These are phyloP conservation scores for Blumeriella jaapii DNA, from an alignment of 2,329 filamentous ascomycete genomes.

Conservation along the genomic window DNA sequence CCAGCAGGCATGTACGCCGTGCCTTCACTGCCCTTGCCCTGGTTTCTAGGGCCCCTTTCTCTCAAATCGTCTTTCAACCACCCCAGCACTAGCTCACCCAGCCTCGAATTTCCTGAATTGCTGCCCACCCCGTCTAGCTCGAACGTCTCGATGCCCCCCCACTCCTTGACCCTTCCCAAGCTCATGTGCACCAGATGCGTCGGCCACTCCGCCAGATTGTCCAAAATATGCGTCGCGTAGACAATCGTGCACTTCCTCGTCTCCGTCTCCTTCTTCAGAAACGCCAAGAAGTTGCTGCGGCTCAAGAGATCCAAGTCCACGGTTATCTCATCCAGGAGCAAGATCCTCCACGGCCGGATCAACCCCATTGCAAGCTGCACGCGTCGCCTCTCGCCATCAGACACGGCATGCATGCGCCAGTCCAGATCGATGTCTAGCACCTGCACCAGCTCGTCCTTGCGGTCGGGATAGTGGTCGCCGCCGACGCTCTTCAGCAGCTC, in stretches of 20 bases:
- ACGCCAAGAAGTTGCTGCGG: slow-evolving; percentile 72
- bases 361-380: slow-evolving; percentile 97
- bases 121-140: slow-evolving; percentile 29
- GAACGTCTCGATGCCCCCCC: slow-evolving; percentile 64
- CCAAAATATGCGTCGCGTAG: slow-evolving; percentile 94
- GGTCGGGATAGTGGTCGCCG: slow-evolving; percentile 68
- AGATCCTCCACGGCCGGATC: slow-evolving; percentile 77
- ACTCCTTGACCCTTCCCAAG: slow-evolving; percentile 76
- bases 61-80: slow-evolving; percentile 78
- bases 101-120: slow-evolving; percentile 60
- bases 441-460: slow-evolving; percentile 73
- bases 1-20: slow-evolving; percentile 43
- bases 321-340: slow-evolving; percentile 92
- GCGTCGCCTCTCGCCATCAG: slow-evolving; percentile 78
- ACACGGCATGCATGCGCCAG: slow-evolving; percentile 96
- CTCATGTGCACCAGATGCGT: slow-evolving; percentile 96
- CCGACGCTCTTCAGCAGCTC: slow-evolving; percentile 80
- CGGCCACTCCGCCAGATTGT: slow-evolving; percentile 90
- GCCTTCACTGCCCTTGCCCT: slow-evolving; percentile 29
- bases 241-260: slow-evolving; percentile 77
- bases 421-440: slow-evolving; percentile 85
- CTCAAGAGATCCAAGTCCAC: slow-evolving; percentile 88
- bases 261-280: slow-evolving; percentile 81
- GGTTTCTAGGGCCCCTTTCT: slow-evolving; percentile 63
- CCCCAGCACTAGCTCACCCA: slow-evolving; percentile 76